These are phyloP conservation scores for Cenchrus fungigraminus DNA, from an alignment of 176 grass and related monocot species.

Conservation along the genomic window DNA sequence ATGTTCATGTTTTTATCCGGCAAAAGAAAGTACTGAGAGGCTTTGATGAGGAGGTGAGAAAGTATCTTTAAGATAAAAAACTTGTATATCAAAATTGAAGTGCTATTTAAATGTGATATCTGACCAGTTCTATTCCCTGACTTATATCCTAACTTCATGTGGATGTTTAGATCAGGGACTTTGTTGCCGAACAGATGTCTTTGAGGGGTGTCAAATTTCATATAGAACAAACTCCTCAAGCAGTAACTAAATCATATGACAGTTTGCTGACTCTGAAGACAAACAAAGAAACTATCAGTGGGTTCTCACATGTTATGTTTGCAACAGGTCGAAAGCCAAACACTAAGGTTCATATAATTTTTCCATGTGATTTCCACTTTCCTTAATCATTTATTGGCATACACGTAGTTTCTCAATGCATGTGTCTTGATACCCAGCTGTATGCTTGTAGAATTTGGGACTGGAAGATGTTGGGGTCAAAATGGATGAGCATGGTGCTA, in stretches of 20 bases:
- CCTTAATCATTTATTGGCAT: background rate
- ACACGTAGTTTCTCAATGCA: background rate
- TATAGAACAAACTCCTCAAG: conserved; percentile 65
- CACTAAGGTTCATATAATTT: conserved; percentile 57
- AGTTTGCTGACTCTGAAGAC: conserved; percentile 64
- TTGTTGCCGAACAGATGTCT: conserved; percentile 75
- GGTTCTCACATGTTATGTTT: conserved; percentile 91
- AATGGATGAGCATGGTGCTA: conserved; percentile 65
- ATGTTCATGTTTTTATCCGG: conserved; percentile 85
- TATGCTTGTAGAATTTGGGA: conserved; percentile 70
- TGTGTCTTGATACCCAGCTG: background rate
- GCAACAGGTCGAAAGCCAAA: conserved; percentile 78
- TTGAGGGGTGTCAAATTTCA: conserved; percentile 74
- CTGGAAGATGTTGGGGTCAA: conserved; percentile 71
- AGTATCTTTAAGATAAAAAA: background rate
- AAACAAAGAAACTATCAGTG: conserved; percentile 69
- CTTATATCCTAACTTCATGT: background rate
- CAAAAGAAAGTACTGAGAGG: conserved; percentile 80
- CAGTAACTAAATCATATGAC: conserved; percentile 60
- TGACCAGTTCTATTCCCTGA: conserved; percentile 6
- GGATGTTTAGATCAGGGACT: conserved; percentile 61
- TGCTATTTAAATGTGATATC: background rate
- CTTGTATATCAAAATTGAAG: background rate
- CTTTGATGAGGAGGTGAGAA: conserved; percentile 82
- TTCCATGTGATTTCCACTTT: background rate